Evolutionary conservation across 805 yeast species (phyloP).

Genomic region (Teunomyces funiuensis): DNA sequence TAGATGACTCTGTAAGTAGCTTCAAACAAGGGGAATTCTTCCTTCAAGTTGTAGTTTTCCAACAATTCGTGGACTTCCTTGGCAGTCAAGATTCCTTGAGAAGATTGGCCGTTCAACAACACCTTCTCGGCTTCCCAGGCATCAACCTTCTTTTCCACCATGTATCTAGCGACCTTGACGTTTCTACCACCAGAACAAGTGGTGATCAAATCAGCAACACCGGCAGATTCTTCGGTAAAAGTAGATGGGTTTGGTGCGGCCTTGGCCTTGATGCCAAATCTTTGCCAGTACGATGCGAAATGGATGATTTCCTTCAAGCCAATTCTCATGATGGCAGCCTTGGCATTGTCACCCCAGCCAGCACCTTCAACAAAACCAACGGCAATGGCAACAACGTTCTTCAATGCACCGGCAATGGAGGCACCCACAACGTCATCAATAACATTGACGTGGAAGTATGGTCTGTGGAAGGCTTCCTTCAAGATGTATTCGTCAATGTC

Average conservation of each 20-base stretch:
- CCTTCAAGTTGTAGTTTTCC: conserved; percentile 47
- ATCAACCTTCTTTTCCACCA: conserved; percentile 75
- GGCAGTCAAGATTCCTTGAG: conserved; percentile 92
- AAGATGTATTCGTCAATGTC: conserved; percentile 73
- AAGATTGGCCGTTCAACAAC: conserved; percentile 90
- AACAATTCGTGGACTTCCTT: conserved; percentile 89
- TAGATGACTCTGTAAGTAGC: conserved; percentile 83
- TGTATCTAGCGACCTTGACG: conserved; percentile 82
- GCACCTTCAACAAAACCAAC: conserved; percentile 97
- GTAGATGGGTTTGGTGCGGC: conserved; percentile 74
- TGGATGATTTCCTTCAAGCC: conserved; percentile 88
- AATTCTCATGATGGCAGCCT: conserved; percentile 95
- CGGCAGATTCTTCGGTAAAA: conserved; percentile 91
- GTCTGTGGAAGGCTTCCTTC: conserved; percentile 90
- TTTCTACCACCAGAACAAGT: conserved; percentile 98
- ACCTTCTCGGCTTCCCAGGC: conserved; percentile 83
- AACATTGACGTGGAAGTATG: conserved; percentile 95
- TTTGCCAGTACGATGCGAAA: conserved; percentile 61
- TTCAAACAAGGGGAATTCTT: conserved; percentile 79
- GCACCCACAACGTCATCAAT: conserved; percentile 94
- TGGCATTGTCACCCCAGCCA: conserved; percentile 99
- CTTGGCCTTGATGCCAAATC: conserved; percentile 51
- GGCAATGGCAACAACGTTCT: conserved; percentile 93
- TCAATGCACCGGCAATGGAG: conserved; percentile 94
- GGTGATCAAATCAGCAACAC: conserved; percentile 97